Evolutionary conservation across 257 asterid species (phyloP).

Genomic region (Petrea volubilis): DNA sequence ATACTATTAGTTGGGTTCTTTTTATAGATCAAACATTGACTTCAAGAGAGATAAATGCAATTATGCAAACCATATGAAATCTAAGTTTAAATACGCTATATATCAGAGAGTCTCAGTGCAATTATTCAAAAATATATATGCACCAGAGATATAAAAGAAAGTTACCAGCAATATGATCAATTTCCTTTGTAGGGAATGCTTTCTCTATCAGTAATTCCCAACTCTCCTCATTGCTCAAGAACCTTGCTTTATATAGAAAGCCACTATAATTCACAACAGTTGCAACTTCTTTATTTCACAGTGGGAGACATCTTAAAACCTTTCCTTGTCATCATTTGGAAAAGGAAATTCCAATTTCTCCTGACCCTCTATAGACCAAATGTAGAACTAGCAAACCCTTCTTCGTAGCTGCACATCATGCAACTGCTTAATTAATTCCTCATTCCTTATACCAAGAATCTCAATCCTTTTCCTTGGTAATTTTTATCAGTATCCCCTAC

Average conservation of each 20-base stretch:
- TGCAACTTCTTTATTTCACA: conserved; percentile 29
- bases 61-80: no score
- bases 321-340: conserved; percentile 14
- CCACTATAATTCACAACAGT: conserved; percentile 18
- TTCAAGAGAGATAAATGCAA: no score
- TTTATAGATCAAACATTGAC: no score
- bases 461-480: conserved; percentile 27
- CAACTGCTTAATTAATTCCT: conserved; percentile 34
- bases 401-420: conserved; percentile 29
- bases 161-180: conserved; percentile 19
- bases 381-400: conserved; percentile 41
- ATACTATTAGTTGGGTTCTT: no score
- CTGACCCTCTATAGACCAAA: conserved; percentile 35
- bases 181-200: conserved; percentile 29
- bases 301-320: conserved; percentile 37
- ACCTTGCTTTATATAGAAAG: conserved; percentile 27
- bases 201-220: conserved; percentile 37
- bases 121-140: no score
- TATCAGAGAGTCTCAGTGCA: no score
- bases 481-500: conserved; percentile 34
- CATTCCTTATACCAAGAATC: conserved; percentile 35
- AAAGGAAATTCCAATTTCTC: conserved; percentile 31
- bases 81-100: no score
- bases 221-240: conserved; percentile 29
- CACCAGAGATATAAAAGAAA: not conserved